Conservation (phyloP, 495 filamentous ascomycete genomes). For the Echria macrotheca region DNA sequence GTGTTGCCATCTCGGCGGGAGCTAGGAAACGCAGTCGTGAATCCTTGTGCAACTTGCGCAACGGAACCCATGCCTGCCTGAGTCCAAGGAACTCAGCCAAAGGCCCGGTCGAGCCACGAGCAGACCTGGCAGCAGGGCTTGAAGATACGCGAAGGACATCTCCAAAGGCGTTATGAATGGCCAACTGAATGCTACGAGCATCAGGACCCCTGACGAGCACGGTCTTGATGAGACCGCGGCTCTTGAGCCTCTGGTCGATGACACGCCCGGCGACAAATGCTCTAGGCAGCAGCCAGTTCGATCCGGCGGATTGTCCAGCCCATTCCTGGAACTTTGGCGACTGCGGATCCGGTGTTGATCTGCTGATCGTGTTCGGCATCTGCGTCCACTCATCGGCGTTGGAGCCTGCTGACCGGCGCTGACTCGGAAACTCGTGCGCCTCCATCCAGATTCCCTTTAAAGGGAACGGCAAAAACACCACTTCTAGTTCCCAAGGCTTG, state of each 20-base stretch:
- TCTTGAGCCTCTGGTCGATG: conserved; percentile 57
- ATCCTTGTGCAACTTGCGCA: conserved; percentile 66
- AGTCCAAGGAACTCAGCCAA: conserved; percentile 43
- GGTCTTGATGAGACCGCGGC: conserved; percentile 59
- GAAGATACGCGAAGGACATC: conserved; percentile 40
- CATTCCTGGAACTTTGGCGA: conserved; percentile 41
- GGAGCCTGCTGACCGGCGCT: conserved; percentile 34
- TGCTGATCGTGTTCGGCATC: conserved; percentile 41
- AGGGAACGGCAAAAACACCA: conserved; percentile 63
- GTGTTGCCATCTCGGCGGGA: conserved; percentile 59
- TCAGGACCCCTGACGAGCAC: conserved; percentile 52
- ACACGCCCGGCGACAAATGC: conserved; percentile 51
- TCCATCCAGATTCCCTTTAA: conserved; percentile 58
- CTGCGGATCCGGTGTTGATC: conserved; percentile 35
- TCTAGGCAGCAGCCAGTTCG: conserved; percentile 51
- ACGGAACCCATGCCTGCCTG: conserved; percentile 55
- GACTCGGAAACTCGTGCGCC: conserved; percentile 40
- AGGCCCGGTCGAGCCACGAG: conserved; percentile 24
- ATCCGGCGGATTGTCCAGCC: conserved; percentile 37
- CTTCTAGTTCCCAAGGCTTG: conserved; percentile 63
- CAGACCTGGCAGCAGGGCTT: conserved; percentile 11
- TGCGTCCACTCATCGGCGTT: conserved; percentile 56
- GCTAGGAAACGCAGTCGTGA: conserved; percentile 59
- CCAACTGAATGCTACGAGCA: conserved; percentile 54
- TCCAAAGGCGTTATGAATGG: conserved; percentile 54